Base-by-base conservation (phyloP, 805 yeast genomes). In the Allodekkera sacchari region DNA sequence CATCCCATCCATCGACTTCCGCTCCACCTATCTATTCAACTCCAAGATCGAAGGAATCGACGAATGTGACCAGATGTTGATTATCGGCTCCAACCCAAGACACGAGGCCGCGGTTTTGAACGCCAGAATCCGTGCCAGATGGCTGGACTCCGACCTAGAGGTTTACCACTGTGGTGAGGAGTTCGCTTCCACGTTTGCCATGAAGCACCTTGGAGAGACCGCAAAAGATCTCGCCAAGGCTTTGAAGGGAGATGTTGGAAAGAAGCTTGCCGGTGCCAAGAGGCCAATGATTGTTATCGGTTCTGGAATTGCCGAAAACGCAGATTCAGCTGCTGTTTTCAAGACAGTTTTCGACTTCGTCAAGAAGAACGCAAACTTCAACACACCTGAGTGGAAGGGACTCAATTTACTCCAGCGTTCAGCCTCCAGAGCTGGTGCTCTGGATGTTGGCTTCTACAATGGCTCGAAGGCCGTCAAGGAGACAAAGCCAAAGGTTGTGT, bases 71-170 rank as follows among this genome's bases (percentile, higher is more conserved):
- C 83, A 73, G 45, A 77, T 83, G 39, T 65, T 83, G 49, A 66
- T 83, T 38, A 72, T 83, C 36, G 95, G 95, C 40, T 76, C 95
- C 28, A 83, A 83, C 64, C 94, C 94, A 37, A 72, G 95, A 53
- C 85, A 71, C 52, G 95, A 83, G 63, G 95, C 94, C 37, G 85
- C 94, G 26, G 94, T 84, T 12, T 66, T 83, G 48, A 83, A 83
- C 57, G 74, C 89, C 25, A 73, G 94, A 59, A 77, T 83, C 46
- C 74, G 95, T 66, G 79, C 76, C 55, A 76, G 70, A 38, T 83
- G 89, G 92, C 64, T 83, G 51, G 64, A 77, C 45, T 68, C 76
- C 23, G 61, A 67, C 44, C 68, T 82, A 48, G 81, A 82, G 45
- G 62, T 84, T 40, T 77, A 77, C 41, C 75, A 74, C 25, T 71